Evolutionary conservation across 2,329 filamentous ascomycete species (phyloP).

Genomic region (Periconia sp.): DNA sequence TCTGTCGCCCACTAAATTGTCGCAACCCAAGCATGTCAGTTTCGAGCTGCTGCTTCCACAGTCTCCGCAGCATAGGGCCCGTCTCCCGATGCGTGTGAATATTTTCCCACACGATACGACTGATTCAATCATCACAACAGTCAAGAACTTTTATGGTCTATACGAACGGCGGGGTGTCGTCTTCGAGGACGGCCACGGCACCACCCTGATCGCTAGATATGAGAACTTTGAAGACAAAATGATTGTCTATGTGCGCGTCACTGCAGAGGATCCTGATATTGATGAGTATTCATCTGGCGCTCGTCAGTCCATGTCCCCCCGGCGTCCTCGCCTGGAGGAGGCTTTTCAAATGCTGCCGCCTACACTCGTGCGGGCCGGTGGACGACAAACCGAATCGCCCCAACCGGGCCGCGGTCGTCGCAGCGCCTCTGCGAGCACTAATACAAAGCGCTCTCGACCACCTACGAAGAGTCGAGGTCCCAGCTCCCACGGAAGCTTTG

Average conservation of each 20-base stretch:
- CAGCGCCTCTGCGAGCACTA: slow-evolving; percentile 77
- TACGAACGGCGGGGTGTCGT: slow-evolving; percentile 87
- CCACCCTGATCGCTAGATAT: slow-evolving; percentile 91
- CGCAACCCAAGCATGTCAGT: slow-evolving; percentile 72
- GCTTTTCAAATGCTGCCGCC: slow-evolving; percentile 69
- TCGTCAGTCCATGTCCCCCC: slow-evolving; percentile 58
- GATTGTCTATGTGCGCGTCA: slow-evolving; percentile 89
- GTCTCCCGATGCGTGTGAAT: slow-evolving; percentile 83
- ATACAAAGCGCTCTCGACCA: slow-evolving; percentile 65
- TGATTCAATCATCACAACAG: slow-evolving; percentile 95
- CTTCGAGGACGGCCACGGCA: slow-evolving; percentile 90
- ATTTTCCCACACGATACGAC: slow-evolving; percentile 96
- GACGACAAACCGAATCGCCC: slow-evolving; percentile 80
- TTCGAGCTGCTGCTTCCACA: slow-evolving; percentile 77
- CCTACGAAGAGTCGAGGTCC: slow-evolving; percentile 70
- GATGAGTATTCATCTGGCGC: slow-evolving; percentile 55
- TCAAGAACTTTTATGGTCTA: slow-evolving; percentile 98
- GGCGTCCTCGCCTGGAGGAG: slow-evolving; percentile 65
- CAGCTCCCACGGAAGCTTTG: slow-evolving; percentile 62
- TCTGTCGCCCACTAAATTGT: slow-evolving; percentile 44
- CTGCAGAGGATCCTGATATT: slow-evolving; percentile 61
- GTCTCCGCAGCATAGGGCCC: slow-evolving; percentile 71
- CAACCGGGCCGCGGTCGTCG: slow-evolving; percentile 71
- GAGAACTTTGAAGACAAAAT: slow-evolving; percentile 95
- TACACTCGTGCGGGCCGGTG: slow-evolving; percentile 67